Evolutionary conservation across 176 grass and related monocot species (phyloP).

Genomic region (Cocos nucifera): DNA sequence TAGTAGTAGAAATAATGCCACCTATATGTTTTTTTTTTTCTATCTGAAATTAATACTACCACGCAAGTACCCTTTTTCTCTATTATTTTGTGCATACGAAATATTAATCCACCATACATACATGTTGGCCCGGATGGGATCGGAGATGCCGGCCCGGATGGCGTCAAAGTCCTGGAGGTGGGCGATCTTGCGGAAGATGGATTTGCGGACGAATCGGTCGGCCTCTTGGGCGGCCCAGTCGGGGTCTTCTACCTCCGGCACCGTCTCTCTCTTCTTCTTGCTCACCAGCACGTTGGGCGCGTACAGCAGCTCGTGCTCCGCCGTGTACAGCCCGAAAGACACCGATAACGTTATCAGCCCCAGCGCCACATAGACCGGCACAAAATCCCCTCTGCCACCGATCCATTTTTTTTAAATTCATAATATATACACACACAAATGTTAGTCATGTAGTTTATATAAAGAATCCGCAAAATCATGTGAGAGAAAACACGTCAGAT

Average conservation of each 20-base stretch:
- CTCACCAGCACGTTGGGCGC: conserved; percentile 70
- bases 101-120: not conserved
- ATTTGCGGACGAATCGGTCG: conserved; percentile 38
- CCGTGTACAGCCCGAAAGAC: conserved; percentile 50
- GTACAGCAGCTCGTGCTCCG: conserved; percentile 58
- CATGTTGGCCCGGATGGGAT: conserved; percentile 21
- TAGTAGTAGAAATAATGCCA: too few species aligned
- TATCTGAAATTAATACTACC: too few species aligned
- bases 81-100: too few species aligned
- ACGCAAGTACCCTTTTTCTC: too few species aligned
- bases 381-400: conserved; percentile 31
- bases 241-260: conserved; percentile 60
- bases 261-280: conserved; percentile 73
- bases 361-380: conserved; percentile 62
- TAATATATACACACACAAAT: too few species aligned
- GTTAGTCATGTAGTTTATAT: too few species aligned
- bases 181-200: conserved; percentile 66
- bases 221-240: conserved; percentile 38
- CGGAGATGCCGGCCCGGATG: conserved; percentile 36
- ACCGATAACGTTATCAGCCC: conserved; percentile 34
- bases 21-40: too few species aligned
- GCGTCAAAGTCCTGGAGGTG: conserved; percentile 49
- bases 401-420: too few species aligned
- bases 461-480: too few species aligned
- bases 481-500: too few species aligned